Percentiles rank a stretch among this genome's conserved stretches.
Evolutionary conservation across 768 basidiomycete genomes (phyloP).

Genomic region (Bullera alba): DNA sequence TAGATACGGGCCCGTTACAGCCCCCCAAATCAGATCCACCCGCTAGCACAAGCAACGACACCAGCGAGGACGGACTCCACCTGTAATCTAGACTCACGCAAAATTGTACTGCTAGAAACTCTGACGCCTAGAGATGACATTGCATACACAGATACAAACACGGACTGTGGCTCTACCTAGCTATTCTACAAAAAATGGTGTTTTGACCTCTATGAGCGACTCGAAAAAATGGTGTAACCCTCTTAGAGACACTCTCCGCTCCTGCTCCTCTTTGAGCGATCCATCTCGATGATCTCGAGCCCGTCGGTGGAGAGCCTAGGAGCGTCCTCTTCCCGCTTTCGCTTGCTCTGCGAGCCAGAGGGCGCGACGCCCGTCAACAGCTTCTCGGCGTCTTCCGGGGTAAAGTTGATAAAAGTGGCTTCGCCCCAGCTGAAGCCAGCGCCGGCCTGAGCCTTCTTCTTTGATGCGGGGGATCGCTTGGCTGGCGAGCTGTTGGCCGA

Average conservation of each 20-base stretch:
- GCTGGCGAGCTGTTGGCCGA: slow-evolving; percentile 14
- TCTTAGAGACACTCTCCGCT: too few relatives aligned
- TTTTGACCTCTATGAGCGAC: too few relatives aligned
- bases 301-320: too few relatives aligned
- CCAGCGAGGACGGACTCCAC: neutral
- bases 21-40: too few relatives aligned
- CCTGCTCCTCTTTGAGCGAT: neutral
- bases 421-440: slow-evolving; percentile 36
- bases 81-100: too few relatives aligned
- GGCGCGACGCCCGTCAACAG: slow-evolving; percentile 45
- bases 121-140: too few relatives aligned
- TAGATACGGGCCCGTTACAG: slow-evolving; percentile 4
- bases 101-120: slow-evolving; percentile 4
- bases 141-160: too few relatives aligned
- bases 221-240: too few relatives aligned
- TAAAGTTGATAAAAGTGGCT: slow-evolving; percentile 46
- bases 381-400: slow-evolving; percentile 42
- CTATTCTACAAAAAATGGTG: too few relatives aligned
- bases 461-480: slow-evolving; percentile 28
- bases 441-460: slow-evolving; percentile 4
- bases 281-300: neutral
- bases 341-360: slow-evolving; percentile 32
- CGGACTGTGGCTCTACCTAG: too few relatives aligned
- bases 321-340: slow-evolving; percentile 32
- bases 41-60: neutral